These are phyloP conservation scores for Rostrohypoxylon terebratum DNA, from an alignment of 495 filamentous ascomycete genomes.

Conservation along the genomic window DNA sequence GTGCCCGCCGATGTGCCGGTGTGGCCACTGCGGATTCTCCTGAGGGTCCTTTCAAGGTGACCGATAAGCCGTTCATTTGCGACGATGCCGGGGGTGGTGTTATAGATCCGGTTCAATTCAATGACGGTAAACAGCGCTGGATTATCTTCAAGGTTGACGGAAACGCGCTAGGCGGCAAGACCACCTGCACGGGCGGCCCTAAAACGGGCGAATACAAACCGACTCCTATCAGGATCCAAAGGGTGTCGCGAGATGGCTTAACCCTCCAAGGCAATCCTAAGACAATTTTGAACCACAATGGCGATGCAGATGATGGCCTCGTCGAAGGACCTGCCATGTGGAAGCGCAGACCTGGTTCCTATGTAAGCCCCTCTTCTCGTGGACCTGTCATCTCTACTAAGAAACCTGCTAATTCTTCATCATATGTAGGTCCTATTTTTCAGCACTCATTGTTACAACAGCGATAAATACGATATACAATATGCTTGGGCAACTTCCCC, in stretches of 20 bases:
- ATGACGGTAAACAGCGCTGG: neutral
- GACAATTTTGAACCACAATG: neutral
- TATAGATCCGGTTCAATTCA: neutral
- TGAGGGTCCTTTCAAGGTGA: neutral
- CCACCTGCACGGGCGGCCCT: neutral
- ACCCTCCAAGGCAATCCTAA: neutral
- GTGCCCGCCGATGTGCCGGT: neutral
- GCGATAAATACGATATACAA: neutral
- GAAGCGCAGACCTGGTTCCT: neutral
- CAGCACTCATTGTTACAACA: neutral
- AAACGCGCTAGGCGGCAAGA: neutral
- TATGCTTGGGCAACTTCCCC: neutral
- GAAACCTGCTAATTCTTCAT: neutral
- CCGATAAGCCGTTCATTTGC: neutral
- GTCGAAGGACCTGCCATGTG: neutral
- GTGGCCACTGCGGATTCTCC: neutral
- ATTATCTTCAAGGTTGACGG: neutral
- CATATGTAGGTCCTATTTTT: neutral
- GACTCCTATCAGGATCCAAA: neutral
- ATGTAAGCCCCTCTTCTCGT: neutral
- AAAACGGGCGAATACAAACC: neutral
- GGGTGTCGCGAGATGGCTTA: neutral
- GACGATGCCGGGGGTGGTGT: neutral
- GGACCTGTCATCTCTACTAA: neutral
- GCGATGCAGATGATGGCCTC: neutral